Percentiles rank a stretch among this genome's conserved stretches.
phyloP scores from a whole-genome alignment of 2,329 filamentous ascomycete species.

The Cordyceps farinosa region DNA sequence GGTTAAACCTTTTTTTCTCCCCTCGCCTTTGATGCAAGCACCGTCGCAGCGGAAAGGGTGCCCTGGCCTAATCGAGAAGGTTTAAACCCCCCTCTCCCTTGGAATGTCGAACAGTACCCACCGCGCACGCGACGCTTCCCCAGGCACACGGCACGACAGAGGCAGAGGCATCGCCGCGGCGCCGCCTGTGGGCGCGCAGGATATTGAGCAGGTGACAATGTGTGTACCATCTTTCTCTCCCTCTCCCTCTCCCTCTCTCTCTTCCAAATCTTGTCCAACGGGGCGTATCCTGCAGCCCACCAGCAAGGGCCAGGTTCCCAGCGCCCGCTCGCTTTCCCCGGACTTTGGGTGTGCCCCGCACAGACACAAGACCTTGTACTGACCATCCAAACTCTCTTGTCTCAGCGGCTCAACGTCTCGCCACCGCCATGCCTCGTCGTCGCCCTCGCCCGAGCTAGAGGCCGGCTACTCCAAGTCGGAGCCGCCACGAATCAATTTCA shows the following conservation, averaged over 20 bases:
- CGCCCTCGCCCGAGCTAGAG: constrained; percentile 37
- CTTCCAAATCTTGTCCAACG: background rate
- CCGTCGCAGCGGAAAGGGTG: background rate
- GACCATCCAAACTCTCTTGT: constrained; percentile 22
- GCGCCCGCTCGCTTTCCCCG: background rate
- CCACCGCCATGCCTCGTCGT: constrained; percentile 28
- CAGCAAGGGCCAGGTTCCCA: background rate
- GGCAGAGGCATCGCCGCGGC: background rate
- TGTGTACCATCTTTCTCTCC: background rate
- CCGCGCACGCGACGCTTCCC: constrained; percentile 18
- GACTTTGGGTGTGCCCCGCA: constrained; percentile 5
- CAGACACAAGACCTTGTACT: background rate
- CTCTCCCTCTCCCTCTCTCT: no score
- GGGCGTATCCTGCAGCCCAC: background rate
- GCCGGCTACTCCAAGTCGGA: constrained; percentile 32
- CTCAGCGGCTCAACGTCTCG: constrained; percentile 22
- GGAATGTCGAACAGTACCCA: constrained; percentile 13
- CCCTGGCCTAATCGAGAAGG: constrained; percentile 4
- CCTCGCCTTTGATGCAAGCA: constrained; percentile 1
- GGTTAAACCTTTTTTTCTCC: background rate
- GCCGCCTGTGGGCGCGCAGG: constrained; percentile 2
- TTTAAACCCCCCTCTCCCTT: background rate
- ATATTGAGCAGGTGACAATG: constrained; percentile 9
- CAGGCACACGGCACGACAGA: constrained; percentile 6
- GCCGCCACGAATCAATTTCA: constrained; percentile 38